Evolutionary conservation across 1,284 basidiomycete genomes (phyloP), one percentile per base, ranked within the genome.

Genomic region (Ceratobasidium sp.): DNA sequence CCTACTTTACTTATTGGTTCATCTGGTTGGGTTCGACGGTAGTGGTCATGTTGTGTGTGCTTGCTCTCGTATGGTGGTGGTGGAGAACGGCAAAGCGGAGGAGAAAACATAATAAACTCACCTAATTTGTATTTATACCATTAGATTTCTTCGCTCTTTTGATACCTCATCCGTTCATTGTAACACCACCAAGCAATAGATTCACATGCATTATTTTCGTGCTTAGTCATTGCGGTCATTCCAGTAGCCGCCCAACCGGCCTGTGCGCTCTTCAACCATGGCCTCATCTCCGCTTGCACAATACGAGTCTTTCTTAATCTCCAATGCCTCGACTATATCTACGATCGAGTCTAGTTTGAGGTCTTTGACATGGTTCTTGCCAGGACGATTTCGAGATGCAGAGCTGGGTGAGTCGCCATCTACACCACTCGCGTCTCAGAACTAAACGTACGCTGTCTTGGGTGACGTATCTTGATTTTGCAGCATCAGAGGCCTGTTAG

Each of bases 371-470:
- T 98, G 94, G 92, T 90, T 98, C 74, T 83, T 98, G 27, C 95
- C 96, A 22, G 96, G 95, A 72, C 86, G 95, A 72, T 98, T 98
- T 85, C 94, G 94, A 78, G 96, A 98, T 84, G 93, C 95, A 65
- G 96, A 98, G 78, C 83, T 98, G 69, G 62, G 62, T 65, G 38
- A 22, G 62, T 65, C 5, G n/a, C 27, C 29, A 29, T 32, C 29
- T 25, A 62, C 34, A 34, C 15, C 15, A 34, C 13, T 20, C 15
- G 12, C 6, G 27, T 56, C 40, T 40, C 54, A 56, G 54, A 22
- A 32, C 29, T 54, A 38, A 22, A 56, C 54, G 10, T 22, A 25
- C 7, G n/a, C 12, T 22, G 12, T 20, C 12, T 56, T 40, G n/a
- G 6, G 10, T 40, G 54, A 27, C 20, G n/a, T 35, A 10, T 56